Evolutionary conservation across 78 protist genomes (phyloP), one percentile per base, ranked within the genome.

Genomic region (Anaeramoeba flamelloides): DNA sequence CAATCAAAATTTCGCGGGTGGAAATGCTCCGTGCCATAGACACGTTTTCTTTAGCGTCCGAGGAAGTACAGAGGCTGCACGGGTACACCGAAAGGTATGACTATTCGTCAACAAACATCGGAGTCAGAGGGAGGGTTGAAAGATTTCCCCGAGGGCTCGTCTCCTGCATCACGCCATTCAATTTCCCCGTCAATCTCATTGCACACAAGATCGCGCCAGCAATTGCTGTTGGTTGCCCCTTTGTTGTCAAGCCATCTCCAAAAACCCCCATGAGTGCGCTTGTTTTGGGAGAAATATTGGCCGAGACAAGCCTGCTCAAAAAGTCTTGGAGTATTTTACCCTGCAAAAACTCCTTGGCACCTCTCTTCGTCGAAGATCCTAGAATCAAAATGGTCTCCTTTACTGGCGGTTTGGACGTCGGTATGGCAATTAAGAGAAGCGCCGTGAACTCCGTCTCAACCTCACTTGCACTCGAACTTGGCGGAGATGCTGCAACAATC

Each of bases 171-270:
- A 82, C 86, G 1, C 91, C 91, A 64, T 88, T 88, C 84, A 88
- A 88, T 53, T 89, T 89, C 41, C 91, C 91, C 17, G 36, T 89
- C 64, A 89, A 89, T 82, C 34, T 89, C 30, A 82, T 83, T 77
- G 91, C 89, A 1, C 92, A 89, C 81, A 89, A 89, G 78, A 77
- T 89, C 77, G 89, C 88, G 36, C 90, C 92, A 31, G 87, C 92
- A 79, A 81, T 87, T 2, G 86, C 86, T 1, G 86, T 84, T 17
- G 83, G 90, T 1, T 83, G 84, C 3, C 85, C 90, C 8, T 84
- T 87, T 26, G 84, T 87, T 17, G 38, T 87, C 75, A 87, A 87
- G 65, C 90, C 90, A 38, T 81, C 90, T 1, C 84, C 82, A 33
- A 69, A 83, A 36, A 89, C 92, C 32, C 92, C 92, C 8, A 53